Conservation (phyloP, 768 basidiomycete species). For the Lentinula detonsa region DNA sequence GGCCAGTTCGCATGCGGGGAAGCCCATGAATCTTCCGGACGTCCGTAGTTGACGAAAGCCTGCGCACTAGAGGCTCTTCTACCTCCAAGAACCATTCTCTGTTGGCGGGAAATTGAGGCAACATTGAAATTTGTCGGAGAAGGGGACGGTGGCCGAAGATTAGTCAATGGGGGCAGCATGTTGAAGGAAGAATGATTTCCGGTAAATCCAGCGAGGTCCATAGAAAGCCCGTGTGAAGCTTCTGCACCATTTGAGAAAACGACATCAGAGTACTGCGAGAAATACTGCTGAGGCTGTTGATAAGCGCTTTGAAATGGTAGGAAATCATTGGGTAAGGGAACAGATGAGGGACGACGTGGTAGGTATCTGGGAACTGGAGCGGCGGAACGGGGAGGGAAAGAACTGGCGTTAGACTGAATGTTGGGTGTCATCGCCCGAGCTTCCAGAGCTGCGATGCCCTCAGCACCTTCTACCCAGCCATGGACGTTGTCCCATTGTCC, state of each 20-base stretch:
- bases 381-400: neutral
- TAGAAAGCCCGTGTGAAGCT: slow-evolving; percentile 30
- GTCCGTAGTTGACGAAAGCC: slow-evolving; percentile 25
- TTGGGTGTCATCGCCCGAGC: slow-evolving; percentile 4
- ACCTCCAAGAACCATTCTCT: slow-evolving; percentile 34
- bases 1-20: neutral
- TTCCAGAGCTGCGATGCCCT: slow-evolving; percentile 3
- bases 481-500: neutral
- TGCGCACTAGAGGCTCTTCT: slow-evolving; percentile 46
- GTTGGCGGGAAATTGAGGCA: slow-evolving; percentile 34
- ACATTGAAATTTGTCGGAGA: slow-evolving; percentile 8
- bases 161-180: slow-evolving; percentile 1
- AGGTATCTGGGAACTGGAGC: slow-evolving; percentile 17
- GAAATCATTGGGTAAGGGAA: slow-evolving; percentile 47
- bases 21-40: slow-evolving; percentile 1
- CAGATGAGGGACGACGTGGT: slow-evolving; percentile 56
- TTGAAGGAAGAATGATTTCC: slow-evolving; percentile 12
- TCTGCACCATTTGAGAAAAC: slow-evolving; percentile 30
- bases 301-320: neutral
- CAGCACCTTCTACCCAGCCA: slow-evolving; percentile 1
- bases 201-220: slow-evolving; percentile 31
- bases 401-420: neutral
- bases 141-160: slow-evolving; percentile 7
- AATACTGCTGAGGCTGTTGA: neutral
- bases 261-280: slow-evolving; percentile 26